phyloP scores from a whole-genome alignment of 2,329 filamentous ascomycete genomes.

The Fusarium neocosmosporiellum region DNA sequence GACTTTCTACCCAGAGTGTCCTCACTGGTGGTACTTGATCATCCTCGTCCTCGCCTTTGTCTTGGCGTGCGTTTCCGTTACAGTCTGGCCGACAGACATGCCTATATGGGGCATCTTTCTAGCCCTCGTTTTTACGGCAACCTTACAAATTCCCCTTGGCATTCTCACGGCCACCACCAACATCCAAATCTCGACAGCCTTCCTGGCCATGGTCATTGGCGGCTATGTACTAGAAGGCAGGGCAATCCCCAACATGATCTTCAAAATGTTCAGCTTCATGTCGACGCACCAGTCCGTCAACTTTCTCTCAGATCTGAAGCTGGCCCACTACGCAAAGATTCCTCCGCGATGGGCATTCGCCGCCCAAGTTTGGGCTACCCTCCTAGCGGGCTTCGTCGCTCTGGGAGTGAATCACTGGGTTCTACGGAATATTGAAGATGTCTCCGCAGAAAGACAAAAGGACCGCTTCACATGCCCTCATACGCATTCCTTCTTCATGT shows the following conservation, averaged over 20 bases:
- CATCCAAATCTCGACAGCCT: conserved; percentile 69
- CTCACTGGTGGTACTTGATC: conserved; percentile 65
- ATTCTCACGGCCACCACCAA: conserved; percentile 68
- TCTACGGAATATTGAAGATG: conserved; percentile 63
- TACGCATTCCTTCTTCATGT: conserved; percentile 67
- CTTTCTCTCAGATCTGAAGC: conserved; percentile 69
- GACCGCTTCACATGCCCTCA: conserved; percentile 63
- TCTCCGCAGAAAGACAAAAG: conserved; percentile 64
- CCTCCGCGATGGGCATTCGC: conserved; percentile 66
- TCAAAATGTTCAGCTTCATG: conserved; percentile 75
- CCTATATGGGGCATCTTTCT: conserved; percentile 63
- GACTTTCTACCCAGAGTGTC: conserved; percentile 54
- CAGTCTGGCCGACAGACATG: conserved; percentile 61
- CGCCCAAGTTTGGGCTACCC: conserved; percentile 63
- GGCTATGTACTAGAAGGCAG: conserved; percentile 74
- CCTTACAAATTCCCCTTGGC: conserved; percentile 66
- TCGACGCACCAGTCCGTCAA: conserved; percentile 70
- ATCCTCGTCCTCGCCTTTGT: conserved; percentile 60
- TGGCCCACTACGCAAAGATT: conserved; percentile 72
- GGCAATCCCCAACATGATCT: conserved; percentile 76
- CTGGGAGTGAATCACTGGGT: conserved; percentile 71
- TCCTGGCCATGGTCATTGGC: conserved; percentile 74
- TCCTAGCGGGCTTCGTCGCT: conserved; percentile 66
- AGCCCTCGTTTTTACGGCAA: conserved; percentile 61
- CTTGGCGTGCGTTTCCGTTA: conserved; percentile 51